phyloP scores from a whole-genome alignment of 179 eudicot genomes.

The Nepenthes alata region DNA sequence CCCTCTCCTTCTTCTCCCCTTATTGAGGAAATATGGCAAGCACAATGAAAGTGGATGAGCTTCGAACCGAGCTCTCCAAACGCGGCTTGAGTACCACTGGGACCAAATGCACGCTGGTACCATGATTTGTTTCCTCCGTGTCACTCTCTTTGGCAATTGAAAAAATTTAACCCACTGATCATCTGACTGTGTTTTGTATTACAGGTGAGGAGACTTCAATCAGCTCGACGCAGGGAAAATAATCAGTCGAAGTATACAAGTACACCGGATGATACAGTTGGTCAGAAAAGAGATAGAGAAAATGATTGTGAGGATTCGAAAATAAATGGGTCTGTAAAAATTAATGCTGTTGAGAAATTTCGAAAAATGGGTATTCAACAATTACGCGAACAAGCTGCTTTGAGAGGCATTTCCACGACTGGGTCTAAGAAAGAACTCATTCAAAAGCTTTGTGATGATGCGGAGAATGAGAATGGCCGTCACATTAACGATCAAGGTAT shows the following conservation, averaged over 20 bases:
- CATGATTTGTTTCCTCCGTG: not conserved
- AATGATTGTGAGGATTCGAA: slow-evolving; percentile 13
- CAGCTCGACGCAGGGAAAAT: slow-evolving; percentile 31
- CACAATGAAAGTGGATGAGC: slow-evolving; percentile 62
- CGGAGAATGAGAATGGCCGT: slow-evolving; percentile 5
- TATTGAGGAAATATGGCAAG: slow-evolving; percentile 18
- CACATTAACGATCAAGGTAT: not conserved
- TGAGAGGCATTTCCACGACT: slow-evolving; percentile 26
- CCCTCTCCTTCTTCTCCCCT: no score
- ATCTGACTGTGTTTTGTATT: not conserved
- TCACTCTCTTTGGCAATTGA: slow-evolving; percentile 1
- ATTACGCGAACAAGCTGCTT: slow-evolving; percentile 34
- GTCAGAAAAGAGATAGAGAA: slow-evolving; percentile 40
- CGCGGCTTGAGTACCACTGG: slow-evolving; percentile 75
- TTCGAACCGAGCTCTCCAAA: slow-evolving; percentile 52
- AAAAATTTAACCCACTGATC: not conserved
- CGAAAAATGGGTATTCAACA: slow-evolving; percentile 32
- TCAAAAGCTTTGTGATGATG: slow-evolving; percentile 34
- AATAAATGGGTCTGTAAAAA: slow-evolving; percentile 21
- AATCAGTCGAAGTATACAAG: slow-evolving; percentile 9
- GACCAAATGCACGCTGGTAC: slow-evolving; percentile 54
- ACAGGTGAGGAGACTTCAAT: slow-evolving; percentile 50
- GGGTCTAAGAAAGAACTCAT: slow-evolving; percentile 52
- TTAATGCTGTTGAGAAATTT: slow-evolving; percentile 27
- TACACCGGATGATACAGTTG: slow-evolving; percentile 1